Evolutionary conservation across 2,329 filamentous ascomycete genomes (phyloP).

Genomic region (Fusarium tupiense): DNA sequence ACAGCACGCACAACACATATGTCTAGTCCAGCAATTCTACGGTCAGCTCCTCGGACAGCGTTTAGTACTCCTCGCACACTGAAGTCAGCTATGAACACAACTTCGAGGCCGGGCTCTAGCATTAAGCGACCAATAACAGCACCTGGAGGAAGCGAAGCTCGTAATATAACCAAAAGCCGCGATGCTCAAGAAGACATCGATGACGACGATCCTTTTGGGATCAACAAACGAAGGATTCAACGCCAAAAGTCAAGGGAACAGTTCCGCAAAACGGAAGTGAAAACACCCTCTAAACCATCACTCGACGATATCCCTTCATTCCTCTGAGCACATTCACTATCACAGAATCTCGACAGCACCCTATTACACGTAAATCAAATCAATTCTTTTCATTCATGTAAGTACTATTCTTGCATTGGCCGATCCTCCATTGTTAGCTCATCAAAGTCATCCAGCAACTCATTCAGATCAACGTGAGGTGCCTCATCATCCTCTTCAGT

Average conservation of each 20-base stretch:
- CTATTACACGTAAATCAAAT: constrained; percentile 15
- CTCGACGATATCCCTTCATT: constrained; percentile 52
- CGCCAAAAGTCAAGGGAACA: constrained; percentile 47
- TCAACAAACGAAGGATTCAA: constrained; percentile 44
- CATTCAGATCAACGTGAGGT: constrained; percentile 79
- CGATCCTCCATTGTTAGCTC: constrained; percentile 66
- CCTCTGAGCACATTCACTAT: constrained; percentile 38
- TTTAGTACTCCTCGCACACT: constrained; percentile 23
- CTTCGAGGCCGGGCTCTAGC: background rate
- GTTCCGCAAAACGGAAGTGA: constrained; percentile 32
- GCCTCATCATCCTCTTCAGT: constrained; percentile 72
- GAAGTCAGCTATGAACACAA: constrained; percentile 8
- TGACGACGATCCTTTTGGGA: constrained; percentile 50
- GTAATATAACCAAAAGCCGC: background rate
- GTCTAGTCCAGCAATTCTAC: constrained; percentile 18
- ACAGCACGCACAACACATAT: background rate
- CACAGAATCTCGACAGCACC: background rate
- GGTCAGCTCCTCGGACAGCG: constrained; percentile 16
- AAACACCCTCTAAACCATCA: constrained; percentile 17
- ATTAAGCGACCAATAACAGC: constrained; percentile 6
- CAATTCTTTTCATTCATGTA: constrained; percentile 39
- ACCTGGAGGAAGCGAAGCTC: background rate
- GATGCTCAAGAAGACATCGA: constrained; percentile 37
- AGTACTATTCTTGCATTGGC: constrained; percentile 49
- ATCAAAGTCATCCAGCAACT: constrained; percentile 91